A percentile compares a stretch with the other conserved stretches of the same genome.
phyloP scores from a whole-genome alignment of 345 rosid species.

The Jatropha curcas region DNA sequence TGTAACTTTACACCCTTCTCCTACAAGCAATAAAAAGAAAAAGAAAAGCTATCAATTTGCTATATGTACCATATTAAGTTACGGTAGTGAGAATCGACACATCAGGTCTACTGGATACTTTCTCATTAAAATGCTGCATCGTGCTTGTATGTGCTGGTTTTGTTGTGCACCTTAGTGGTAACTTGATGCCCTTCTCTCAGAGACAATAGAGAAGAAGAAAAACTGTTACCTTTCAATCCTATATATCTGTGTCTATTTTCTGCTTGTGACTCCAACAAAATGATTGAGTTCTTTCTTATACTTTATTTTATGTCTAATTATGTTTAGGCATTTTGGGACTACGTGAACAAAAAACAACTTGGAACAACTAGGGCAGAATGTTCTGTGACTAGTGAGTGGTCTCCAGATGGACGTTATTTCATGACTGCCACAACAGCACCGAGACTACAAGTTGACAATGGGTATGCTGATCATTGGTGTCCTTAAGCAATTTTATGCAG shows the following conservation, averaged over 20 bases:
- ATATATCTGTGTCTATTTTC: not conserved
- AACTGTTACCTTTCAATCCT: not conserved
- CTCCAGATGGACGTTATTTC: conserved; percentile 85
- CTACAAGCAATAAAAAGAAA: too few species aligned
- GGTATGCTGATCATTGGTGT: conserved; percentile 50
- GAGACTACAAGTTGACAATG: conserved; percentile 88
- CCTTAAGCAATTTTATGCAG: not conserved
- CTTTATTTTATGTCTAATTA: not conserved
- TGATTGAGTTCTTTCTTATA: not conserved
- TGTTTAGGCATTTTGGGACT: conserved; percentile 87
- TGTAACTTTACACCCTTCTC: too few species aligned
- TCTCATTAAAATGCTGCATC: not conserved
- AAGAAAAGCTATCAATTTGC: too few species aligned
- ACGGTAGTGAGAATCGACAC: too few species aligned
- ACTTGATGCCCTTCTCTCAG: not conserved
- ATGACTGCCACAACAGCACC: conserved; percentile 98
- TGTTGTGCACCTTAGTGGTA: not conserved
- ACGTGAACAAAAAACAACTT: conserved; percentile 59
- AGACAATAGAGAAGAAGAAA: not conserved
- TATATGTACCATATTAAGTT: too few species aligned
- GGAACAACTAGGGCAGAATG: conserved; percentile 85
- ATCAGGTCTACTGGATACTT: not conserved
- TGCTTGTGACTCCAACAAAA: not conserved
- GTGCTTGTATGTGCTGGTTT: not conserved
- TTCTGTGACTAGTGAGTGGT: conserved; percentile 91